Conservation (phyloP, 2,329 filamentous ascomycete species). For the Coleophoma crateriformis region DNA sequence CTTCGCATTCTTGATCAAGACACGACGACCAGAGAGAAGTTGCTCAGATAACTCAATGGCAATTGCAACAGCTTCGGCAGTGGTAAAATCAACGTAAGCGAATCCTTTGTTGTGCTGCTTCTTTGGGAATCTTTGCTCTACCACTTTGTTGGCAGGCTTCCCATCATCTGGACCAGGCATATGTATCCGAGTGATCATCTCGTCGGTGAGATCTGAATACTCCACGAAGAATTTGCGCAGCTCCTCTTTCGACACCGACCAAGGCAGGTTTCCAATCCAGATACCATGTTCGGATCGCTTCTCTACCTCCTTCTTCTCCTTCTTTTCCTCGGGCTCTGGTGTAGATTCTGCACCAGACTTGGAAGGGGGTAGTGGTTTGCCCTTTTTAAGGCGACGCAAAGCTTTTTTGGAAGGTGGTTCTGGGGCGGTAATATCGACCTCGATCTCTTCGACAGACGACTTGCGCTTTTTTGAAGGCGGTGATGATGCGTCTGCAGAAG, state of each 20-base stretch:
- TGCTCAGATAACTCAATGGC: slow-evolving; percentile 85
- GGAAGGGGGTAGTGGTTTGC: slow-evolving; percentile 47
- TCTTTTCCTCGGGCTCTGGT: slow-evolving; percentile 32
- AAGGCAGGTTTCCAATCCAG: slow-evolving; percentile 96
- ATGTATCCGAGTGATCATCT: slow-evolving; percentile 72
- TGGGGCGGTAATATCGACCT: slow-evolving; percentile 83
- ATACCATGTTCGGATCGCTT: slow-evolving; percentile 76
- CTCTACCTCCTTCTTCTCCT: slow-evolving; percentile 36
- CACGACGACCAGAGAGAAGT: slow-evolving; percentile 66
- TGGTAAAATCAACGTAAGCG: slow-evolving; percentile 89
- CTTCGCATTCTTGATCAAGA: slow-evolving; percentile 90
- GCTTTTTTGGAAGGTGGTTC: slow-evolving; percentile 95
- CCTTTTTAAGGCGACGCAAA: slow-evolving; percentile 83
- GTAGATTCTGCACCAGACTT: slow-evolving; percentile 34
- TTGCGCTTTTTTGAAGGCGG: slow-evolving; percentile 61
- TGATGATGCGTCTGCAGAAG: neutral
- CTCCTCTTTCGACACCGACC: slow-evolving; percentile 67
- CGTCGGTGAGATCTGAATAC: slow-evolving; percentile 60
- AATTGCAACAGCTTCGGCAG: slow-evolving; percentile 57
- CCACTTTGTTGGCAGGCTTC: slow-evolving; percentile 24
- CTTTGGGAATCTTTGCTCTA: slow-evolving; percentile 21
- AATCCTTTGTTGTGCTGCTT: slow-evolving; percentile 73
- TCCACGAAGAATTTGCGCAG: slow-evolving; percentile 76
- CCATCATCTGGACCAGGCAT: slow-evolving; percentile 43
- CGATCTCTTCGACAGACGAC: slow-evolving; percentile 61